Percentiles rank a stretch among this genome's conserved stretches.
Evolutionary conservation across 495 filamentous ascomycete species (phyloP).

Genomic region (Diplogelasinospora grovesii): DNA sequence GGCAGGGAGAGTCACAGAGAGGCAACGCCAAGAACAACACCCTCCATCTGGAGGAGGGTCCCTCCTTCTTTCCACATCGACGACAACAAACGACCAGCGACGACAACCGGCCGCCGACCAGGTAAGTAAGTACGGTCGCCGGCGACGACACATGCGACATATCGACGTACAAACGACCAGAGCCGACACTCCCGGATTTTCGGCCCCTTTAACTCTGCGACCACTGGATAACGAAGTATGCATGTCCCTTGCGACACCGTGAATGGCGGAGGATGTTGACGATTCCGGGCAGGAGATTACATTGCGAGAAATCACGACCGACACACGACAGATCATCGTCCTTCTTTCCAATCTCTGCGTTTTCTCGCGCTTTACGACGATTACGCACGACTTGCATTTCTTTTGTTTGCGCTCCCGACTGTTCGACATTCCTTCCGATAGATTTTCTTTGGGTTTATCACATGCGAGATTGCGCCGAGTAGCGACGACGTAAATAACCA

Average conservation of each 20-base stretch:
- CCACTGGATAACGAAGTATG: conserved; percentile 2
- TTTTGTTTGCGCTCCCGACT: conserved; percentile 13
- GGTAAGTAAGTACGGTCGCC: conserved; percentile 16
- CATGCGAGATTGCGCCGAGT: conserved; percentile 18
- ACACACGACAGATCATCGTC: conserved; percentile 2
- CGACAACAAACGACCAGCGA: conserved; percentile 10
- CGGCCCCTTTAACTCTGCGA: conserved; percentile 1
- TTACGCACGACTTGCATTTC: conserved; percentile 12
- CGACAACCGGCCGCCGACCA: conserved; percentile 11
- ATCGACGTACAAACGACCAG: conserved; percentile 9
- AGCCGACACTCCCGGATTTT: conserved; percentile 2
- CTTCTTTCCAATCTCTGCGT: background rate
- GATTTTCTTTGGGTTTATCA: conserved; percentile 12
- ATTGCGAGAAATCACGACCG: conserved; percentile 7
- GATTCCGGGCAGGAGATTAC: conserved; percentile 7
- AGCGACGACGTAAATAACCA: conserved; percentile 14
- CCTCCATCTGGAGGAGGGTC: conserved; percentile 5
- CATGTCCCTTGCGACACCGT: conserved; percentile 3
- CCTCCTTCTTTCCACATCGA: conserved; percentile 13
- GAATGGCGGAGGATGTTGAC: conserved; percentile 12
- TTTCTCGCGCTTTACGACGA: conserved; percentile 1
- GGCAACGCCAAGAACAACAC: conserved; percentile 18
- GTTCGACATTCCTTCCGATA: conserved; percentile 8
- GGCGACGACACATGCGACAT: conserved; percentile 3
- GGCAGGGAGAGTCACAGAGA: conserved; percentile 13